Evolutionary conservation across 495 filamentous ascomycete genomes (phyloP), one percentile per base, ranked within the genome.

Genomic region (Penicillium antarcticum): DNA sequence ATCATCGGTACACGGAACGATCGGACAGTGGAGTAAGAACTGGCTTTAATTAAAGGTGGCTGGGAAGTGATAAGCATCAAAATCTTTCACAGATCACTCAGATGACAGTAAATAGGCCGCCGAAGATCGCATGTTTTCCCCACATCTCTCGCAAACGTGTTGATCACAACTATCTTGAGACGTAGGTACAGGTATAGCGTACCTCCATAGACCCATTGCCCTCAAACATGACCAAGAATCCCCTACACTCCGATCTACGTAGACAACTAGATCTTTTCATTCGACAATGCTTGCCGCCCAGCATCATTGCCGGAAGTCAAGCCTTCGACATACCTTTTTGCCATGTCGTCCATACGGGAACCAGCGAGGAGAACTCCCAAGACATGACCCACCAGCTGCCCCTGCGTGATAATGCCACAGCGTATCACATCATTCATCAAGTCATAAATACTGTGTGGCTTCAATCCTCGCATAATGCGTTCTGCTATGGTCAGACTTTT

Each of bases 361-460:
- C 53, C 53, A 4, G 42, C 53, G 3, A 50, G 41, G 19, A 49
- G 23, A 42, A 49, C 37, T 2, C 46, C 46, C 46, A 45, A 44
- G 26, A 57, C 16, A 24, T 57, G 36, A 2, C 48, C 54, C 26
- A 29, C 37, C 34, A 57, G 12, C 34, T 57, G 49, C 3, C 39
- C 50, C 23, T 57, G 55, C 1, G 55, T 33, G 49, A 57, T 57
- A 44, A 57, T 29, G 3, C 55, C 55, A 14, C 55, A 57, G 5
- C 50, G 49, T 14, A 45, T 43, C 24, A 52, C 49, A 41, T 57
- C 55, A 7, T 34, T 36, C 31, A 57, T 48, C 32, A 57, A 19
- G 23, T 50, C 38, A 26, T 38, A 31, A 11, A 35, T 57, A 26
- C 43, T 53, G 33, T 57, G 55, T 29, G 23, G 21, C 33, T 49